phyloP scores from a whole-genome alignment of 1,284 basidiomycete species.

The Ganoderma sp. region DNA sequence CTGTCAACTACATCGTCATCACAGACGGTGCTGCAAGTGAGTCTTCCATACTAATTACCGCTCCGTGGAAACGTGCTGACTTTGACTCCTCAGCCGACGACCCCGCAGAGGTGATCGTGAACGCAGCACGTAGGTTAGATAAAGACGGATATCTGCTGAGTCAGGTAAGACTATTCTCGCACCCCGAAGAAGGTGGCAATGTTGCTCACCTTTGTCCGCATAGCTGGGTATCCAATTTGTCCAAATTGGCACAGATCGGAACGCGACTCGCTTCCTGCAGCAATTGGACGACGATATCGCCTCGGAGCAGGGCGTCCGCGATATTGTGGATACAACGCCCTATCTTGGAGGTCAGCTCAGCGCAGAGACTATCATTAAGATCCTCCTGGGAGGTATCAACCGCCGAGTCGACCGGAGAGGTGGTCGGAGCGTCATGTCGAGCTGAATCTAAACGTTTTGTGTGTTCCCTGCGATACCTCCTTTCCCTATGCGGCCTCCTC shows the following conservation, averaged over 20 bases:
- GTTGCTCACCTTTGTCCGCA: constrained; percentile 8
- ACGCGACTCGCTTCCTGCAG: constrained; percentile 52
- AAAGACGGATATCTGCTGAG: constrained; percentile 54
- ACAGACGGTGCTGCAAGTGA: constrained; percentile 66
- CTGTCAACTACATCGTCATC: constrained; percentile 64
- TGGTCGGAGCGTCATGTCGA: constrained; percentile 33
- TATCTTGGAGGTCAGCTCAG: constrained; percentile 49
- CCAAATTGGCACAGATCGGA: constrained; percentile 55
- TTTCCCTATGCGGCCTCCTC: not conserved
- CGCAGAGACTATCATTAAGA: constrained; percentile 55
- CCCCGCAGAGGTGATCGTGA: constrained; percentile 53
- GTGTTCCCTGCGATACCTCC: not conserved
- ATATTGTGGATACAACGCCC: constrained; percentile 60
- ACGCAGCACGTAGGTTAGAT: constrained; percentile 55
- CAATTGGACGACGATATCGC: constrained; percentile 57
- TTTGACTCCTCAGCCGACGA: constrained; percentile 51
- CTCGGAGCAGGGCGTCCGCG: constrained; percentile 43
- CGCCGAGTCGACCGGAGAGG: constrained; percentile 54
- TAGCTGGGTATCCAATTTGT: constrained; percentile 62
- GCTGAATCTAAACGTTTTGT: not conserved
- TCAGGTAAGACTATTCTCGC: constrained; percentile 46
- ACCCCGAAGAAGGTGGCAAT: constrained; percentile 32
- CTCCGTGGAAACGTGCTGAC: not conserved
- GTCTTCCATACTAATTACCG: constrained; percentile 25
- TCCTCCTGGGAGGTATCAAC: constrained; percentile 64